These are phyloP conservation scores for Penicillium sp. DNA, from an alignment of 2,329 filamentous ascomycete genomes.

Conservation along the genomic window DNA sequence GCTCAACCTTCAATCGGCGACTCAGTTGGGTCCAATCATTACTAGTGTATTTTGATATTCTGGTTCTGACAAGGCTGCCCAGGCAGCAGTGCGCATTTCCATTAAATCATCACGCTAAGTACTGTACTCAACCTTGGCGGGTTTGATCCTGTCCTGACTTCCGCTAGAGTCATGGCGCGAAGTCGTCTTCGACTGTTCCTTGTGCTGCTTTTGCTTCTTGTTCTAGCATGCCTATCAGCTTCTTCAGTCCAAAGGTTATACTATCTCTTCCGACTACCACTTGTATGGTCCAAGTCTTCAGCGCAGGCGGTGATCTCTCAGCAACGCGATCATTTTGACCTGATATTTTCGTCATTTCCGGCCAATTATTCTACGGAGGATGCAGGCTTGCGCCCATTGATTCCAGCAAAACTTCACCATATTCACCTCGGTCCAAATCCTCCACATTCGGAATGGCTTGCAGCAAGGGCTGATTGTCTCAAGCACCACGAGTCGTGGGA, in stretches of 20 bases:
- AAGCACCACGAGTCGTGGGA: constrained; percentile 7
- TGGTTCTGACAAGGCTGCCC: neutral
- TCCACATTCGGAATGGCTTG: neutral
- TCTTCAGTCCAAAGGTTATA: neutral
- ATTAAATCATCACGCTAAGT: constrained; percentile 1
- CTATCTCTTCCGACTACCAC: constrained; percentile 2
- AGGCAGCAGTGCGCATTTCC: neutral
- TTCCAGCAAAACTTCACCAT: constrained; percentile 5
- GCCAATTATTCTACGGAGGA: constrained; percentile 3
- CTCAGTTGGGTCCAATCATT: neutral
- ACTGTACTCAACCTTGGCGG: neutral
- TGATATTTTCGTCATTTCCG: neutral
- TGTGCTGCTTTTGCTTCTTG: neutral
- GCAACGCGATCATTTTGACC: constrained; percentile 4
- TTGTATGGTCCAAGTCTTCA: neutral
- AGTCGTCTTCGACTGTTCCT: constrained; percentile 1
- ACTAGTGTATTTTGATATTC: neutral
- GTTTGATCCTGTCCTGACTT: neutral
- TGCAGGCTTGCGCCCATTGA: neutral
- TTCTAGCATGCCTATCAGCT: neutral
- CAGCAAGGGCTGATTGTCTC: constrained; percentile 3
- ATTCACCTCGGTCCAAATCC: constrained; percentile 7
- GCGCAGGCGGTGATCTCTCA: constrained; percentile 2
- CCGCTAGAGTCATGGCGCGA: neutral
- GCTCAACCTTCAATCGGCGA: neutral